phyloP scores from a whole-genome alignment of 164 flowering plant species.

The Tinospora cordifolia region DNA sequence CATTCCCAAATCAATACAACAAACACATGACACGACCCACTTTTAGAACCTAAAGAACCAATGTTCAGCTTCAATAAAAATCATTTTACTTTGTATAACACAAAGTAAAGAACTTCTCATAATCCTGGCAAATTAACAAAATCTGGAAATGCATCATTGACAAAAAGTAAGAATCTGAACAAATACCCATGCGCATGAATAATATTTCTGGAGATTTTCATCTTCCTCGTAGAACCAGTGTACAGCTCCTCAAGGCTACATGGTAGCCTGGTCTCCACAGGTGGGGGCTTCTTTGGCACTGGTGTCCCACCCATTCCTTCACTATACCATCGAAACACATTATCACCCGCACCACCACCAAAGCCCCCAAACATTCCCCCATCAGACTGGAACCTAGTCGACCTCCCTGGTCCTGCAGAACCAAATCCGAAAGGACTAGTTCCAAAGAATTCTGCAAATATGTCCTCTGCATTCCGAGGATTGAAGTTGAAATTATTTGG shows the following conservation, averaged over 20 bases:
- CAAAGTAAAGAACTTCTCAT: background rate
- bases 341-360: conserved; percentile 15
- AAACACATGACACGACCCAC: background rate
- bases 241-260: conserved; percentile 60
- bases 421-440: conserved; percentile 42
- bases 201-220: conserved; percentile 53
- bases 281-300: conserved; percentile 33
- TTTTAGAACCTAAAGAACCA: background rate
- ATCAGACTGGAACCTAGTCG: conserved; percentile 25
- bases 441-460: conserved; percentile 54
- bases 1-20: background rate
- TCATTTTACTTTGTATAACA: background rate
- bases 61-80: background rate
- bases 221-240: conserved; percentile 56
- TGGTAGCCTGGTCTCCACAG: conserved; percentile 43
- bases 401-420: conserved; percentile 22
- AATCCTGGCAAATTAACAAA: background rate
- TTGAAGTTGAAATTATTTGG: conserved; percentile 35
- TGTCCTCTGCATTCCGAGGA: conserved; percentile 52
- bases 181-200: conserved; percentile 27
- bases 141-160: background rate
- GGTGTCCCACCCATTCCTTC: conserved; percentile 19
- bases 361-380: conserved; percentile 24
- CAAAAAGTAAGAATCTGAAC: background rate
- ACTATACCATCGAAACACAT: conserved; percentile 18